Evolutionary conservation across 768 basidiomycete genomes (phyloP), one percentile per base, ranked within the genome.

Genomic region (Auriscalpium vulgare): DNA sequence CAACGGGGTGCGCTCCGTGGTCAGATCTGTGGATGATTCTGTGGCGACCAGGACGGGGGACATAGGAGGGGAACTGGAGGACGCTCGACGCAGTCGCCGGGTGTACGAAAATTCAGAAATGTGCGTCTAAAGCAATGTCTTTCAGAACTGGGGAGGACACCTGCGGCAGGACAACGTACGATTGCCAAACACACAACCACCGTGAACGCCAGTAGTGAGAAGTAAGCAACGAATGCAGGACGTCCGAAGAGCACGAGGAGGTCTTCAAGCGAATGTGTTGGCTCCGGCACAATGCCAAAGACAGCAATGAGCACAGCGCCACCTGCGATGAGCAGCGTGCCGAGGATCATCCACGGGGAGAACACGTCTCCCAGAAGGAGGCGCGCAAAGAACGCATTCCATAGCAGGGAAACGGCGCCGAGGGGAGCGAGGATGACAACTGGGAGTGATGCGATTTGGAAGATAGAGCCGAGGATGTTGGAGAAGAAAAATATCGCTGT

Each of bases 371-470:
- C 91, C 11, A 95, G 79, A 43, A 95, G 78, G 43, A 95, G 64
- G 35, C 84, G 79, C 14, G 93, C 92, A 66, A 95, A 94, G 64
- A 95, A 81, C 4, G 93, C 93, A 68, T 97, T 97, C 89, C 89
- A 95, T 34, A 97, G 80, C 34, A 97, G 80, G 2, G 89, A 92
- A 35, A 95, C 88, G 0, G 93, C 94, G 10, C 94, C 94, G 4
- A 97, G 78, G 0, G 94, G 94, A 0, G 93, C 94, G 51, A 97
- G 86, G 55, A 97, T 91, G 57, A 95, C 93, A 60, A 97, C 91
- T 3, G 94, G 93, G 11, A 97, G 81, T 2, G 92, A 89, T 9
- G 91, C 92, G 44, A 97, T 91, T 73, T 95, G 94, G 62, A 95
- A 88, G 38, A 95, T 71, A 2, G 91, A 93, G 8, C 91, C 90